Evolutionary conservation across 2,329 filamentous ascomycete species (phyloP).

Genomic region (Colletotrichum salicis): DNA sequence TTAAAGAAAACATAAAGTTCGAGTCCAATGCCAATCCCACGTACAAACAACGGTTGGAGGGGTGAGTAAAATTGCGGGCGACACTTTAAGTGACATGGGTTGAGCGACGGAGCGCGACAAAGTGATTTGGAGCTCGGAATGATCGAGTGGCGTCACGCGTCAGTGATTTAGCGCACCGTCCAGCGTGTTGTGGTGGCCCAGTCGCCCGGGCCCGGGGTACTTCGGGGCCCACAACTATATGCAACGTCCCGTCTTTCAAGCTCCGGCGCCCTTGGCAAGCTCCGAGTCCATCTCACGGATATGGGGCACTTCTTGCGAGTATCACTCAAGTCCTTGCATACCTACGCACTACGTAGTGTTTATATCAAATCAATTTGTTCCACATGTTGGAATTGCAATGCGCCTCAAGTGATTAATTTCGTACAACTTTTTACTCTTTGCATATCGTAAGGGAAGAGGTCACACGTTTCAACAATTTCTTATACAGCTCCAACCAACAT

Average conservation of each 20-base stretch:
- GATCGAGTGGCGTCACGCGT: slow-evolving; percentile 27
- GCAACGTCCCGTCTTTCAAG: neutral
- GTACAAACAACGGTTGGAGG: neutral
- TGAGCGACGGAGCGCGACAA: slow-evolving; percentile 9
- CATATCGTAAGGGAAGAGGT: too few relatives aligned
- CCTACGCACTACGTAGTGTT: too few relatives aligned
- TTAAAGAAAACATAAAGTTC: neutral
- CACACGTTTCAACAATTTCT: too few relatives aligned
- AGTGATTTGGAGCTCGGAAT: neutral
- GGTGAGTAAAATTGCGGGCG: slow-evolving; percentile 3
- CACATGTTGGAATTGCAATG: too few relatives aligned
- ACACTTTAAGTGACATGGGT: slow-evolving; percentile 10
- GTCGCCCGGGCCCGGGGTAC: neutral
- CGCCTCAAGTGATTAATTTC: too few relatives aligned
- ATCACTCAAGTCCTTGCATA: neutral
- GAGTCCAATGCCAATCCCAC: neutral
- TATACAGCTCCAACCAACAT: too few relatives aligned
- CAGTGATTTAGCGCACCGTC: slow-evolving; percentile 11
- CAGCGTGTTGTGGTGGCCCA: slow-evolving; percentile 11
- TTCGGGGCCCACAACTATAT: slow-evolving; percentile 1
- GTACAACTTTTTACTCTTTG: too few relatives aligned
- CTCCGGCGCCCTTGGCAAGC: neutral
- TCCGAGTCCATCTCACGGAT: neutral
- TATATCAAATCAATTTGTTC: too few relatives aligned
- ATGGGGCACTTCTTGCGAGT: neutral